Conservation (phyloP, 2,329 filamentous ascomycete genomes). For the Bipolaris cookei region DNA sequence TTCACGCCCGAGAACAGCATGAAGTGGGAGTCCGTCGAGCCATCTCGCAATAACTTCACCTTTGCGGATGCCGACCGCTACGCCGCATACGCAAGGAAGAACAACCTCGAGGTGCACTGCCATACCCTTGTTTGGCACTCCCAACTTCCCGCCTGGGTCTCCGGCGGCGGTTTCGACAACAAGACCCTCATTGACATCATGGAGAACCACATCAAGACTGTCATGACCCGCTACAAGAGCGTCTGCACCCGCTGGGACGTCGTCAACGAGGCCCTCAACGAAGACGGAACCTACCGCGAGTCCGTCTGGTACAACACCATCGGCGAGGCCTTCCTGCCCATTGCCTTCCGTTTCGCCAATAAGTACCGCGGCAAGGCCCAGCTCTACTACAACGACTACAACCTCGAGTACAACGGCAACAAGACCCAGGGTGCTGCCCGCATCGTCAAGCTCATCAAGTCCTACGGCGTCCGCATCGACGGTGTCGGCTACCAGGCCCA, state of each 20-base stretch:
- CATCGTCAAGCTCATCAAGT: conserved; percentile 51
- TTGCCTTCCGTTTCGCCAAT: conserved; percentile 52
- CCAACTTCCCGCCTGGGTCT: conserved; percentile 51
- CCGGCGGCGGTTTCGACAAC: conserved; percentile 47
- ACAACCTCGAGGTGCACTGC: conserved; percentile 48
- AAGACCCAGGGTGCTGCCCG: conserved; percentile 48
- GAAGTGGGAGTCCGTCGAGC: conserved; percentile 50
- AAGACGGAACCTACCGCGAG: conserved; percentile 54
- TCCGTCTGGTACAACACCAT: conserved; percentile 53
- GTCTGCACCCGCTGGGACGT: conserved; percentile 51
- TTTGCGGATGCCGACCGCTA: conserved; percentile 47
- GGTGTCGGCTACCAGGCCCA: conserved; percentile 70
- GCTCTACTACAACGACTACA: conserved; percentile 69
- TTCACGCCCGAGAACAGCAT: conserved; percentile 33
- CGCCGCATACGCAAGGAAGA: conserved; percentile 43
- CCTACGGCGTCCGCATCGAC: conserved; percentile 59
- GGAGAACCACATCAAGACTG: conserved; percentile 51
- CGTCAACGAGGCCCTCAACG: conserved; percentile 45
- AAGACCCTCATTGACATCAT: conserved; percentile 51
- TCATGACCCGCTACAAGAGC: conserved; percentile 49
- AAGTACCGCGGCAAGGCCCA: conserved; percentile 50
- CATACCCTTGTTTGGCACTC: conserved; percentile 53
- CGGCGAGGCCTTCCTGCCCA: conserved; percentile 54
- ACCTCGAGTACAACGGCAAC: conserved; percentile 62
- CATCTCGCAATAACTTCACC: conserved; percentile 48